Percentiles rank a stretch among this genome's conserved stretches.
Evolutionary conservation across 2,329 filamentous ascomycete species (phyloP).

Genomic region (Cladophialophora exuberans): DNA sequence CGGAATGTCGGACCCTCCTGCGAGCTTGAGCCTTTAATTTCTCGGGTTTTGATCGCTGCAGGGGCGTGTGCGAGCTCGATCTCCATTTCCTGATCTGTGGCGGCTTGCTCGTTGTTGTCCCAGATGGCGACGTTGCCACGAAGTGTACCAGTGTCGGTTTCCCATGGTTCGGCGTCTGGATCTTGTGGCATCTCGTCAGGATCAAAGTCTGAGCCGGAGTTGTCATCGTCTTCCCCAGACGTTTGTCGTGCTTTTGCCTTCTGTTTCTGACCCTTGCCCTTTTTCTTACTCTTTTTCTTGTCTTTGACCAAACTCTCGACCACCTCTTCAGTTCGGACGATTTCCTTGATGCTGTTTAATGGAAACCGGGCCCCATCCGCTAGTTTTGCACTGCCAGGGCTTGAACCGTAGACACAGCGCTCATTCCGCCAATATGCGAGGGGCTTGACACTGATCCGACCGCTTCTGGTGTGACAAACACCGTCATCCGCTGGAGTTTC

Average conservation of each 20-base stretch:
- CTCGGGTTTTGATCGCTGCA: slow-evolving; percentile 59
- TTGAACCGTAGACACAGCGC: slow-evolving; percentile 68
- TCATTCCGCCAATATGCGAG: slow-evolving; percentile 88
- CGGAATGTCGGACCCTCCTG: slow-evolving; percentile 64
- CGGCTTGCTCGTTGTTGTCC: slow-evolving; percentile 44
- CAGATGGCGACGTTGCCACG: slow-evolving; percentile 49
- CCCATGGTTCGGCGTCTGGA: slow-evolving; percentile 46
- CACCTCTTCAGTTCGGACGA: slow-evolving; percentile 73
- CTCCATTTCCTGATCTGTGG: slow-evolving; percentile 45
- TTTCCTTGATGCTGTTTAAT: slow-evolving; percentile 73
- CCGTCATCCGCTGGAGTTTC: slow-evolving; percentile 58
- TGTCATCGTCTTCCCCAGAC: slow-evolving; percentile 16
- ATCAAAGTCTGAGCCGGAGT: slow-evolving; percentile 40
- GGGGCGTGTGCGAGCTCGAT: slow-evolving; percentile 63
- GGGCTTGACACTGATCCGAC: slow-evolving; percentile 76
- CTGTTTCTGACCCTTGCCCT: slow-evolving; percentile 41
- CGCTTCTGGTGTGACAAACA: slow-evolving; percentile 71
- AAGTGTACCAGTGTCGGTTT: slow-evolving; percentile 47
- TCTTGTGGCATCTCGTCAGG: slow-evolving; percentile 41
- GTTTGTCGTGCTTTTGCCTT: slow-evolving; percentile 19
- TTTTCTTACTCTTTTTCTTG: slow-evolving; percentile 42
- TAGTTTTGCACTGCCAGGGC: slow-evolving; percentile 42
- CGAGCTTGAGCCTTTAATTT: slow-evolving; percentile 58
- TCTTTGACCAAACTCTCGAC: slow-evolving; percentile 42
- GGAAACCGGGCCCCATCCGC: slow-evolving; percentile 59